Conservation (phyloP, 2,329 filamentous ascomycete species). For the Immersiporthe knoxdaviesiana region DNA sequence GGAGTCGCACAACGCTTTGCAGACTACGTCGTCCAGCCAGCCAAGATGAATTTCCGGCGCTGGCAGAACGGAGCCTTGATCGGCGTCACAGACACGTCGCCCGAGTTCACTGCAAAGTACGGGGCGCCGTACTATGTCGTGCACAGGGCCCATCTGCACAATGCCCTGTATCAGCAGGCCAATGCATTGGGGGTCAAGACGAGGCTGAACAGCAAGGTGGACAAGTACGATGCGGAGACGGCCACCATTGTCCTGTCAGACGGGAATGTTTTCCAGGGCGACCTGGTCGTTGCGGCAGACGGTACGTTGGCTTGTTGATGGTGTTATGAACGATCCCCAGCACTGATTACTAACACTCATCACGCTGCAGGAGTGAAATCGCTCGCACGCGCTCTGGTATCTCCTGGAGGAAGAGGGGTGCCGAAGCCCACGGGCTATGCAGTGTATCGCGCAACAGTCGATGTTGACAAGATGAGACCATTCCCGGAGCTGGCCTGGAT, state of each 20-base stretch:
- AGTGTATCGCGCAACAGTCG: conserved; percentile 46
- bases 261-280: conserved; percentile 34
- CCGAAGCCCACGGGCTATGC: conserved; percentile 42
- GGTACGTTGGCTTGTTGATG: conserved; percentile 30
- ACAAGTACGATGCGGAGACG: conserved; percentile 31
- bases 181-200: conserved; percentile 35
- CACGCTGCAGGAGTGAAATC: conserved; percentile 41
- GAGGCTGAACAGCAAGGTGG: conserved; percentile 32
- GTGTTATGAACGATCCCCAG: too few relatives aligned
- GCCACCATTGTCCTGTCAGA: conserved; percentile 33
- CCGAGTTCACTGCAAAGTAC: conserved; percentile 39
- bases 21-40: conserved; percentile 37
- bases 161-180: conserved; percentile 35
- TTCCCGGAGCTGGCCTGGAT: conserved; percentile 45
- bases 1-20: conserved; percentile 38
- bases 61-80: conserved; percentile 40
- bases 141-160: conserved; percentile 40
- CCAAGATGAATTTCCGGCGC: conserved; percentile 40
- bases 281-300: conserved; percentile 44
- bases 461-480: conserved; percentile 41
- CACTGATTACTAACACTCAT: too few relatives aligned
- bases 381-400: conserved; percentile 32
- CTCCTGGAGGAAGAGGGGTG: conserved; percentile 23
- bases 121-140: conserved; percentile 38
- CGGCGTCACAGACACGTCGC: conserved; percentile 39